Percentiles rank a stretch among this genome's conserved stretches.
These are phyloP conservation scores for Chalaropsis ovoidea DNA, from an alignment of 2,329 filamentous ascomycete species.

Conservation along the genomic window DNA sequence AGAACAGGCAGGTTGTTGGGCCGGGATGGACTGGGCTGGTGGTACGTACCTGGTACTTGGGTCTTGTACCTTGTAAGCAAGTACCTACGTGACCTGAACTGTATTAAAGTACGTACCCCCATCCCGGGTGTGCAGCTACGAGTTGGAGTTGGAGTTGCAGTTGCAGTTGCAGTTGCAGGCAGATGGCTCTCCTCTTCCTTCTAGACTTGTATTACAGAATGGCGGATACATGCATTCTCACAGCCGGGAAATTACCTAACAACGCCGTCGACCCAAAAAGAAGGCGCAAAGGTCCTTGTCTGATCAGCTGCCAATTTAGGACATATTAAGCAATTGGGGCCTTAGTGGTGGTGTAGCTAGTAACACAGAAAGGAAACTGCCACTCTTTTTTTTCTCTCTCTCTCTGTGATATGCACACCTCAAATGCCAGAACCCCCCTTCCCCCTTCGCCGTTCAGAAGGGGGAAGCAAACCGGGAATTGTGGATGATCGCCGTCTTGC, in stretches of 20 bases:
- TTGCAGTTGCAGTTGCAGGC: neutral
- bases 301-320: neutral
- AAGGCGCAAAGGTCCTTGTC: too few relatives aligned
- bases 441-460: conserved; percentile 2
- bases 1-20: neutral
- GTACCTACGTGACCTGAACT: neutral
- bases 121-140: too few relatives aligned
- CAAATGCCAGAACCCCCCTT: neutral
- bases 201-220: neutral
- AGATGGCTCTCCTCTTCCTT: neutral
- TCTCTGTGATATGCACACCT: too few relatives aligned
- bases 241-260: neutral
- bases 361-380: neutral
- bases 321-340: too few relatives aligned
- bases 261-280: neutral
- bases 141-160: too few relatives aligned
- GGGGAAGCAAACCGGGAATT: neutral
- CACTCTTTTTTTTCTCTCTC: neutral
- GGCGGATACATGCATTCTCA: neutral
- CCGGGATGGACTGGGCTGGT: neutral
- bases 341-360: too few relatives aligned
- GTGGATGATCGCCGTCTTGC: neutral
- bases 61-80: neutral
- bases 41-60: neutral
- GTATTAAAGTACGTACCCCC: too few relatives aligned